Evolutionary conservation across 306 rosid genomes (phyloP), one percentile per base, ranked within the genome.

Genomic region (Prunus mume): DNA sequence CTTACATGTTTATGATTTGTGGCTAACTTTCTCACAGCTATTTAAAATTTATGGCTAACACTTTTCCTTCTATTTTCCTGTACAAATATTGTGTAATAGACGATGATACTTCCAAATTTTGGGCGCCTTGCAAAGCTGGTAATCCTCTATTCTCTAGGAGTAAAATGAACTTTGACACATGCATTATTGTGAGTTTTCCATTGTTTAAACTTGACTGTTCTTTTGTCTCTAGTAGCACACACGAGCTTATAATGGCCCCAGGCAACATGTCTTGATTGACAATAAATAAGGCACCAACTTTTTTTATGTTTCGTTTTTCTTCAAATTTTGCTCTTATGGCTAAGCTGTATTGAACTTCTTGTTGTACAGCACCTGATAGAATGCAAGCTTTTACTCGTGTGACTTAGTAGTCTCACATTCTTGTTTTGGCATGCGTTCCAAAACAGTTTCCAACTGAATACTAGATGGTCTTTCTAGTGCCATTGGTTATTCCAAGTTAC

Each of bases 91-190:
- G 18, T 61, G 57, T 20, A 49, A 62, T 92, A 95, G 99, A 92
- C 99, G 2, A 90, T 95, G 97, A 89, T 95, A 87, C 97, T 95
- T 65, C 99, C 99, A 72, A 88, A 86, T 77, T 74, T 92, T 76
- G 96, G 91, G 43, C 97, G 97, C 55, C 73, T 89, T 74, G 89
- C 92, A 58, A 92, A 92, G 86, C 91, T 95, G 99, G 99, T 95
- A 95, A 85, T 71, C 65, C 43, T 86, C 71, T 74, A 27, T 63
- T 68, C 73, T 49, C 81, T 57, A 58, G 68, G 77, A 60, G 45
- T 7, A 28, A 56, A 74, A 46, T 19, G 20, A 8, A 25, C 27
- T 45, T 3, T 41, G 34, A 50, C 28, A 51, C 50, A 9, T 24
- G 14, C 30, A 24, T 68, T 4, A 32, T 14, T 63, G 68, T 28